Conservation (phyloP, 495 filamentous ascomycete species). For the Trichoderma asperelloides region DNA sequence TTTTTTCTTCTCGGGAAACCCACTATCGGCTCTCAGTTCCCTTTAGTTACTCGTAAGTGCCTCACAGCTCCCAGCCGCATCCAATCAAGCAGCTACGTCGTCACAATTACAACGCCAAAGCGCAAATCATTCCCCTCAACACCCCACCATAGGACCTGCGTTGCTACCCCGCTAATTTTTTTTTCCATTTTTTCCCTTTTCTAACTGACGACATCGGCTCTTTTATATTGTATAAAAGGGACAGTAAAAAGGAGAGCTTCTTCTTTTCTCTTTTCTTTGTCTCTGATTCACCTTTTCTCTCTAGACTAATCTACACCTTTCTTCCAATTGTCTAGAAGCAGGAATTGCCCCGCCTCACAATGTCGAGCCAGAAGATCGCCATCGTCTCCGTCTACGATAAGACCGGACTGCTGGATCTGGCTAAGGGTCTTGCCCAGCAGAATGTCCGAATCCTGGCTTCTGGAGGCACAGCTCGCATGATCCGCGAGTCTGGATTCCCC, state of each 20-base stretch:
- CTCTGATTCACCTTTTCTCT: not conserved
- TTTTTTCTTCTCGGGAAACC: not conserved
- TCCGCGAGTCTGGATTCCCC: conserved; percentile 86
- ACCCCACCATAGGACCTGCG: conserved; percentile 6
- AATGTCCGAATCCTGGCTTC: conserved; percentile 90
- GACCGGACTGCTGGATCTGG: conserved; percentile 90
- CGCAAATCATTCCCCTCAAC: conserved; percentile 4
- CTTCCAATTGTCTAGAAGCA: not conserved
- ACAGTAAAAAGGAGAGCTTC: not conserved
- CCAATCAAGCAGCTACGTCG: conserved; percentile 1
- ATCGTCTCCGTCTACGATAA: conserved; percentile 99
- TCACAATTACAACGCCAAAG: conserved; percentile 4
- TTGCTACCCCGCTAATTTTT: conserved; percentile 10
- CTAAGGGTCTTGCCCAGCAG: conserved; percentile 84
- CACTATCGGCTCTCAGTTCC: not conserved
- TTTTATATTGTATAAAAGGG: not conserved
- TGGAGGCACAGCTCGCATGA: conserved; percentile 88
- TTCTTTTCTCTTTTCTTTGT: not conserved
- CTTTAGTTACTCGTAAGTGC: not conserved
- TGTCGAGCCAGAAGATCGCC: conserved; percentile 43
- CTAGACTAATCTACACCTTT: not conserved
- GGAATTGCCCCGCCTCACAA: not conserved
- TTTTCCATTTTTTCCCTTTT: conserved; percentile 7
- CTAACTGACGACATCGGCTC: conserved; percentile 1
- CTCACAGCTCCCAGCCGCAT: not conserved